Base-by-base conservation (phyloP, 164 flowering plant species). In the Sedum album region DNA sequence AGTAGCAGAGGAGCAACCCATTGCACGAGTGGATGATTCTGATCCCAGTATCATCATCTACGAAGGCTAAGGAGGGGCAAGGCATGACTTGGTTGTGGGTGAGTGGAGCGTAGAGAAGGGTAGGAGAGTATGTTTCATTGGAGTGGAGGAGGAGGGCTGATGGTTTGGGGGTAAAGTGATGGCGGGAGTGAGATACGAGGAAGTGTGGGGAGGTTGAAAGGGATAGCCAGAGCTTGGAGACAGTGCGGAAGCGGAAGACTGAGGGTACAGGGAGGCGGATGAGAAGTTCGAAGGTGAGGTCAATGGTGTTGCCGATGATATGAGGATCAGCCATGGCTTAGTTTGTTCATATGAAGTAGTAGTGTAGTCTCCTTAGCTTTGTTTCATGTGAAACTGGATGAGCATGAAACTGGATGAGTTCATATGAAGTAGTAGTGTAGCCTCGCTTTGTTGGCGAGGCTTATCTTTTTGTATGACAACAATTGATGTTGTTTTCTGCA, bases 141-240 rank as follows among this genome's bases (percentile, higher is more conserved):
- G 61, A 55, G 61, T 23, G 61, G 61, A 55, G 61, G 61, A 48
- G 55, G 23, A 55, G 61, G 31, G 61, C 61, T 23, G 61, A 55
- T 8, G 61, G 61, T 25, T 55, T 55, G 61, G 61, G 61, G 31
- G 31, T 5, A 2, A 25, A 31, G 61, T 57, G 62, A 30, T 57
- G 35, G 17, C 62, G 62, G 33, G 62, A 11, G 62, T 57, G 62
- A 9, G 62, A 57, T 30, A 57, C 28, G 62, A 57, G 33, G 33
- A 57, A 26, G 62, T 57, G 20, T 11, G 31, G 62, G 18, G 33
- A 57, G 33, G 62, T 57, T 28, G 62, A 57, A 33, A 57, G 31
- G 33, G 62, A 28, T 33, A 13, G 57, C 57, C 57, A 51, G 26
- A 51, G 60, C 60, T 55, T 23, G 14, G 28, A 55, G 61, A 55